phyloP scores from a whole-genome alignment of 768 basidiomycete species.

The Chalciporus piperatus region DNA sequence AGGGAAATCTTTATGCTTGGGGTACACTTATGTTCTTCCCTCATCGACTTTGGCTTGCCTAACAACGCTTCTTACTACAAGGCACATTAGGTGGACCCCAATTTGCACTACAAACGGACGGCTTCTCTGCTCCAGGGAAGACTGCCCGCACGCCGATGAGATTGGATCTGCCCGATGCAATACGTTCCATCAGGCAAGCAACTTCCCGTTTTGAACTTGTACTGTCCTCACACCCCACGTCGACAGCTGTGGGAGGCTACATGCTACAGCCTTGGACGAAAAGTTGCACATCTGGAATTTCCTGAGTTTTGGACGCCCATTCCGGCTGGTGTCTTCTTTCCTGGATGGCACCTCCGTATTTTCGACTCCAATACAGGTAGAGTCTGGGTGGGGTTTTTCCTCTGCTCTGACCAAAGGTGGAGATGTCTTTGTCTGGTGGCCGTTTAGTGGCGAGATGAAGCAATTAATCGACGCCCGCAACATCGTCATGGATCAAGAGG shows the following conservation, averaged over 20 bases:
- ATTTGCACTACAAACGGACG: conserved; percentile 43
- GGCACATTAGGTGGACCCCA: conserved; percentile 58
- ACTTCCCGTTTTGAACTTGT: background rate
- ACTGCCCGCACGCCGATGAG: conserved; percentile 50
- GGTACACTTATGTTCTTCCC: conserved; percentile 41
- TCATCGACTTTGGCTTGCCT: background rate
- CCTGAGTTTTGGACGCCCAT: conserved; percentile 75
- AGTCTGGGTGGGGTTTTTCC: conserved; percentile 83
- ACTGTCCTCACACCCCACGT: conserved; percentile 11
- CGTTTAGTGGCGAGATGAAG: conserved; percentile 45
- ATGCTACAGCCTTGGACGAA: conserved; percentile 64
- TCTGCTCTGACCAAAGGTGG: conserved; percentile 70
- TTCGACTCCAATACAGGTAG: conserved; percentile 57
- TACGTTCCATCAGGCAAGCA: conserved; percentile 62
- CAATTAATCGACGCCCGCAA: conserved; percentile 38
- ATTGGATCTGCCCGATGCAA: conserved; percentile 55
- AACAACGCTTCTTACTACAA: conserved; percentile 34
- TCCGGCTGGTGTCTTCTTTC: conserved; percentile 45
- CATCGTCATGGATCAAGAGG: conserved; percentile 43
- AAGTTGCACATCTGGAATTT: conserved; percentile 69
- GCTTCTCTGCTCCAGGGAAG: conserved; percentile 56
- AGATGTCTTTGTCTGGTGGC: conserved; percentile 76
- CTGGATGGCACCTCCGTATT: conserved; percentile 42
- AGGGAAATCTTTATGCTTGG: conserved; percentile 77
- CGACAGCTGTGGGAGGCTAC: conserved; percentile 72